These are phyloP conservation scores for Medicago truncatula DNA, from an alignment of 306 rosid species.

Conservation along the genomic window DNA sequence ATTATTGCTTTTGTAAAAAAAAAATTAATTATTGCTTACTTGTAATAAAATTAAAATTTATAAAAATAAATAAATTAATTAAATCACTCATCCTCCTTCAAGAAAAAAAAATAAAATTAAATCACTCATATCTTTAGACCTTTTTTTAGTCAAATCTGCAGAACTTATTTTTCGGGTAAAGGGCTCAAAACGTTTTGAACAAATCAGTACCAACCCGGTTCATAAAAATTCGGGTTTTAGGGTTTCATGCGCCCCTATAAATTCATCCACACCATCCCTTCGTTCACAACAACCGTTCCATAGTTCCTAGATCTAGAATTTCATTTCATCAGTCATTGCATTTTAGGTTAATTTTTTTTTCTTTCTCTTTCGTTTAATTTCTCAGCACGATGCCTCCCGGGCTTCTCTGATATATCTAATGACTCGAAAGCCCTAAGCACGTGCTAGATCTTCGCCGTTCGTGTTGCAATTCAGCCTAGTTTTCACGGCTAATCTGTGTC, in stretches of 20 bases:
- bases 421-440: conserved; percentile 47
- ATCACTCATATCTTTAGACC: no score
- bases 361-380: not conserved
- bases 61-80: no score
- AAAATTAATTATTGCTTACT: no score
- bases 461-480: conserved; percentile 48
- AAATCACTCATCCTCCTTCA: no score
- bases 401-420: conserved; percentile 36
- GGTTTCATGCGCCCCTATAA: not conserved
- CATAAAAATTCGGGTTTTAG: not conserved
- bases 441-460: conserved; percentile 46
- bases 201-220: not conserved
- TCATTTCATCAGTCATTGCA: not conserved
- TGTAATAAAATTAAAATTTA: no score
- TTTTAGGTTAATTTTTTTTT: not conserved
- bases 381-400: conserved; percentile 52
- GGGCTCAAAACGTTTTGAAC: not conserved
- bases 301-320: not conserved
- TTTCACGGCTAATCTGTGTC: conserved; percentile 47
- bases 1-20: no score
- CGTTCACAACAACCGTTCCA: not conserved
- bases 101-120: no score
- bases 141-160: no score
- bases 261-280: not conserved
- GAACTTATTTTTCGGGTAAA: not conserved